Evolutionary conservation across 2,329 filamentous ascomycete species (phyloP).

Genomic region (Cladosporium colombiae): DNA sequence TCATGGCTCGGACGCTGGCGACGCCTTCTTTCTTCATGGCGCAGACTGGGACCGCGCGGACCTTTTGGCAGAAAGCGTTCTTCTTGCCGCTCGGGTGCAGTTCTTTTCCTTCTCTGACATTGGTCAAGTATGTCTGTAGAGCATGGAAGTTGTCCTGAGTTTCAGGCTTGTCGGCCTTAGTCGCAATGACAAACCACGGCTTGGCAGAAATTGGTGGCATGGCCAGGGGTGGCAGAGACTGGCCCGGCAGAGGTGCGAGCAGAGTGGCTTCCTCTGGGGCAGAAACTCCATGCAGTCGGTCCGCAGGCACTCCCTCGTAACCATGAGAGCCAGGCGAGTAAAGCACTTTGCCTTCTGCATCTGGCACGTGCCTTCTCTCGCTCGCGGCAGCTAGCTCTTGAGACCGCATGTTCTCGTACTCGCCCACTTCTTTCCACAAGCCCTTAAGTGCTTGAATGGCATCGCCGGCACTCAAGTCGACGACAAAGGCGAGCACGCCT

Average conservation of each 20-base stretch:
- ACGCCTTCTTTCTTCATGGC: slow-evolving; percentile 86
- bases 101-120: slow-evolving; percentile 61
- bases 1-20: slow-evolving; percentile 71
- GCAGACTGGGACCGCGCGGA: slow-evolving; percentile 78
- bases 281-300: slow-evolving; percentile 18
- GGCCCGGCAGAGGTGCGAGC: slow-evolving; percentile 28
- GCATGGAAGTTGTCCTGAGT: slow-evolving; percentile 75
- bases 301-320: neutral
- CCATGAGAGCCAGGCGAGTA: slow-evolving; percentile 43
- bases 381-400: slow-evolving; percentile 67
- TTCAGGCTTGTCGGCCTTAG: slow-evolving; percentile 80
- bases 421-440: slow-evolving; percentile 86
- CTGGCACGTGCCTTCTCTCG: slow-evolving; percentile 56
- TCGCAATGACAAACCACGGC: slow-evolving; percentile 95
- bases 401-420: slow-evolving; percentile 81
- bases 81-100: slow-evolving; percentile 71
- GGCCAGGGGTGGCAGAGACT: slow-evolving; percentile 48
- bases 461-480: slow-evolving; percentile 80
- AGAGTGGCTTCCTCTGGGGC: slow-evolving; percentile 28
- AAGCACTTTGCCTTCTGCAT: slow-evolving; percentile 44
- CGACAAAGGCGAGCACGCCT: slow-evolving; percentile 86
- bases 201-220: slow-evolving; percentile 82
- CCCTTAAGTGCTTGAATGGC: slow-evolving; percentile 75
- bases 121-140: slow-evolving; percentile 70
- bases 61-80: slow-evolving; percentile 60